These are phyloP conservation scores for Teunomyces barrocoloradensis DNA, from an alignment of 805 yeast species.

Conservation along the genomic window DNA sequence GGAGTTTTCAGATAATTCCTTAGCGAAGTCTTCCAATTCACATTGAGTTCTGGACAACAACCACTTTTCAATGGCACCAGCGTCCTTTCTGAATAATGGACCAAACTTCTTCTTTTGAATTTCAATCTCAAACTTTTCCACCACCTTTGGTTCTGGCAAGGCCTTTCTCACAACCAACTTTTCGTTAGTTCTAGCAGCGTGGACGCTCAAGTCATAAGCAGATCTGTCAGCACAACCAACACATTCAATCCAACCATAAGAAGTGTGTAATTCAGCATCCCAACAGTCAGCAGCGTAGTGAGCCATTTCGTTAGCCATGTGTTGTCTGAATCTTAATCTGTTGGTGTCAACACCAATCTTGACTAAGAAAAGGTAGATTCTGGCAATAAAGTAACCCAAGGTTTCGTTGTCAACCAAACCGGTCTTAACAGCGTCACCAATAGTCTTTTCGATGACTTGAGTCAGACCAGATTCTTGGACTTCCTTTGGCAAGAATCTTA, in stretches of 20 bases:
- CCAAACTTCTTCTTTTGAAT: conserved; percentile 95
- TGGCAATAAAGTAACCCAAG: conserved; percentile 92
- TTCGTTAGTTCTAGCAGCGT: conserved; percentile 91
- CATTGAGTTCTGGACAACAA: conserved; percentile 73
- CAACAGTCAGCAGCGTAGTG: conserved; percentile 99
- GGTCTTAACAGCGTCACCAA: conserved; percentile 86
- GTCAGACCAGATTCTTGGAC: conserved; percentile 87
- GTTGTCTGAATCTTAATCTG: conserved; percentile 95
- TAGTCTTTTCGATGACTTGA: conserved; percentile 56
- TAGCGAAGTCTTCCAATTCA: conserved; percentile 74
- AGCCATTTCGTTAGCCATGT: conserved; percentile 98
- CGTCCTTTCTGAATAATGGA: conserved; percentile 96
- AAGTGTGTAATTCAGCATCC: conserved; percentile 96
- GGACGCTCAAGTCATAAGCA: conserved; percentile 95
- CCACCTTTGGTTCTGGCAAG: conserved; percentile 77
- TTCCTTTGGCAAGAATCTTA: conserved; percentile 79
- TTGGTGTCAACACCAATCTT: conserved; percentile 87
- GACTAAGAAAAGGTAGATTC: conserved; percentile 80
- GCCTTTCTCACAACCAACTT: conserved; percentile 92
- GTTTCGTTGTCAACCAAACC: conserved; percentile 96
- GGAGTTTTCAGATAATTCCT: conserved; percentile 60
- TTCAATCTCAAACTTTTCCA: conserved; percentile 80
- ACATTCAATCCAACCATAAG: conserved; percentile 99
- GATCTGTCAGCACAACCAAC: conserved; percentile 99
- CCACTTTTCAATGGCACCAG: conserved; percentile 86